phyloP scores from a whole-genome alignment of 345 rosid genomes.

The Atalantia buxifolia region DNA sequence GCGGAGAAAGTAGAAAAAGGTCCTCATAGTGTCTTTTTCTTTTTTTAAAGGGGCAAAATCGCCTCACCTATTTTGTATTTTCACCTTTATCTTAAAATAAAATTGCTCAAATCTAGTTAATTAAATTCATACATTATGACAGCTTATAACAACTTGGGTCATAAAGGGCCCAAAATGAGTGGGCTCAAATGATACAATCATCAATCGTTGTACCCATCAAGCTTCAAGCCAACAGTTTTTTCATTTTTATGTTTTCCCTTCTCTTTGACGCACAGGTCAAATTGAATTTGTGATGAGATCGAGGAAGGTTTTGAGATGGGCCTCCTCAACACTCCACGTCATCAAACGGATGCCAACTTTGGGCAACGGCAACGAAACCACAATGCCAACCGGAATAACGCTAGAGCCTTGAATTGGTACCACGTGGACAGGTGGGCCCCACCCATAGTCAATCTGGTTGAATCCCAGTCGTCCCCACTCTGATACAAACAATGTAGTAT shows the following conservation, averaged over 20 bases:
- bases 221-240: background rate
- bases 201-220: background rate
- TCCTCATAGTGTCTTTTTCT: too few relatives aligned
- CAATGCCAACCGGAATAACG: constrained; percentile 53
- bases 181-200: background rate
- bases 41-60: too few relatives aligned
- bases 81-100: too few relatives aligned
- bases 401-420: constrained; percentile 55
- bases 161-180: background rate
- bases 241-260: too few relatives aligned
- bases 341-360: constrained; percentile 54
- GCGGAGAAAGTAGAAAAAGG: too few relatives aligned
- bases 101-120: too few relatives aligned
- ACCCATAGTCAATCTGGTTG: constrained; percentile 54
- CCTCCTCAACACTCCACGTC: constrained; percentile 67
- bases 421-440: constrained; percentile 54
- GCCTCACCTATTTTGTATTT: too few relatives aligned
- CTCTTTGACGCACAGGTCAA: background rate
- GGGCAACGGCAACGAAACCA: constrained; percentile 53
- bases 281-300: constrained; percentile 29
- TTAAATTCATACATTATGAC: background rate
- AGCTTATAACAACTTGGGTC: background rate
- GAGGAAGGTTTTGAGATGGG: constrained; percentile 36
- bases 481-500: constrained; percentile 54
- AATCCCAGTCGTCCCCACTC: constrained; percentile 72